phyloP scores from a whole-genome alignment of 495 filamentous ascomycete species.

The Aspergillus avenaceus region DNA sequence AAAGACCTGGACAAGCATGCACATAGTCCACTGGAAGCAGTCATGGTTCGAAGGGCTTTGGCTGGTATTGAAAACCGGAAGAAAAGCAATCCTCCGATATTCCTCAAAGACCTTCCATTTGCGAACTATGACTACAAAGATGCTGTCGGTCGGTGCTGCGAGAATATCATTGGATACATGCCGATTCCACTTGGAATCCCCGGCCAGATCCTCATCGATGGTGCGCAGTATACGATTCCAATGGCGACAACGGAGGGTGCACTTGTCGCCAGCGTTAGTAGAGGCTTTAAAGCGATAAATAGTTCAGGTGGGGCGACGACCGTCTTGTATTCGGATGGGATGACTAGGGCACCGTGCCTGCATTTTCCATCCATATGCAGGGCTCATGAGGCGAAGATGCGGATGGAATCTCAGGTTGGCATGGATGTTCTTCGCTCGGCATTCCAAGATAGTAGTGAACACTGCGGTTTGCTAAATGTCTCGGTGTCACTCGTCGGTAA shows the following conservation, averaged over 20 bases:
- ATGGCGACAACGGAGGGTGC: slow-evolving; percentile 99
- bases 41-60: too few species aligned
- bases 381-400: slow-evolving; percentile 87
- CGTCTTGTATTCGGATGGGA: slow-evolving; percentile 91
- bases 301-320: slow-evolving; percentile 88
- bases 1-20: too few species aligned
- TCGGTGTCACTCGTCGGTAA: slow-evolving; percentile 91
- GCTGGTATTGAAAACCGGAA: too few species aligned
- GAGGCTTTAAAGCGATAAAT: slow-evolving; percentile 96
- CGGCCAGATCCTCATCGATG: slow-evolving; percentile 88
- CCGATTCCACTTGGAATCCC: slow-evolving; percentile 91
- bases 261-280: slow-evolving; percentile 85
- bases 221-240: slow-evolving; percentile 88
- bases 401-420: slow-evolving; percentile 90
- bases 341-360: slow-evolving; percentile 97
- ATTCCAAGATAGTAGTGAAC: slow-evolving; percentile 93
- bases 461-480: slow-evolving; percentile 81
- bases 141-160: slow-evolving; percentile 93
- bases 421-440: slow-evolving; percentile 75
- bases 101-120: too few species aligned
- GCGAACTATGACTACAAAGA: slow-evolving; percentile 87
- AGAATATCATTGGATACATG: slow-evolving; percentile 97
- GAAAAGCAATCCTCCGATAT: too few species aligned
- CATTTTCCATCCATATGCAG: slow-evolving; percentile 80
- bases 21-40: too few species aligned